These are phyloP conservation scores for Didymella exigua DNA, from an alignment of 2,329 filamentous ascomycete genomes.

Conservation along the genomic window DNA sequence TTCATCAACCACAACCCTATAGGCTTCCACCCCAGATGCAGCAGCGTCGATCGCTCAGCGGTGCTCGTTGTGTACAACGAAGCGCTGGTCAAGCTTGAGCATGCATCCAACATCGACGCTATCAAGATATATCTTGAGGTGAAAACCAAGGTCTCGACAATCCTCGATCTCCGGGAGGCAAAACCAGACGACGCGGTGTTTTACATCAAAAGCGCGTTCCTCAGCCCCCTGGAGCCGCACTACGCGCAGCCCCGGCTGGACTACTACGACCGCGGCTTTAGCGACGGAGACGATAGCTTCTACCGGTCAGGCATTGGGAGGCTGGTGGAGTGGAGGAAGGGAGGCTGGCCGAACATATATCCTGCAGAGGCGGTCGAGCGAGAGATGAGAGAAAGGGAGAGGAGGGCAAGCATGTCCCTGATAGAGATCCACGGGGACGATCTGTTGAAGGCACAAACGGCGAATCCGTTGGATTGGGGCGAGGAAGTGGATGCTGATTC, in stretches of 20 bases:
- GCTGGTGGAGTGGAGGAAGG: conserved; percentile 24
- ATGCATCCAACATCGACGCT: background rate
- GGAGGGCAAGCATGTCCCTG: background rate
- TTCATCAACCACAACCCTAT: background rate
- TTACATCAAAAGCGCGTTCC: background rate
- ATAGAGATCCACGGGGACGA: background rate
- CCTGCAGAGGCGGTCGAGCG: conserved; percentile 14
- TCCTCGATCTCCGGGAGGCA: conserved; percentile 12
- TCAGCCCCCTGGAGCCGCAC: conserved; percentile 21
- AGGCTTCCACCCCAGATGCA: background rate
- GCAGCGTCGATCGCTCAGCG: conserved; percentile 8
- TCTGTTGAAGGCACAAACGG: background rate
- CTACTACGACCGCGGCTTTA: background rate
- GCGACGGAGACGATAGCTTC: background rate
- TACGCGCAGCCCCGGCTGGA: conserved; percentile 25
- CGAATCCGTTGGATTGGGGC: background rate
- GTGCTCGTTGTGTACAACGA: conserved; percentile 18
- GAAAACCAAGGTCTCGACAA: conserved; percentile 9
- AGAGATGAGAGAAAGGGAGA: background rate
- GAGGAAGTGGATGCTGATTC: conserved; percentile 6
- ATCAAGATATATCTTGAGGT: conserved; percentile 10
- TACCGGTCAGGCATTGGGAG: background rate
- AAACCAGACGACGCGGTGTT: conserved; percentile 17
- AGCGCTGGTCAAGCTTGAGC: conserved; percentile 5
- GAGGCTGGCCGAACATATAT: conserved; percentile 22